Conservation (phyloP, 1,284 basidiomycete genomes). For the Malassezia cuniculi region DNA sequence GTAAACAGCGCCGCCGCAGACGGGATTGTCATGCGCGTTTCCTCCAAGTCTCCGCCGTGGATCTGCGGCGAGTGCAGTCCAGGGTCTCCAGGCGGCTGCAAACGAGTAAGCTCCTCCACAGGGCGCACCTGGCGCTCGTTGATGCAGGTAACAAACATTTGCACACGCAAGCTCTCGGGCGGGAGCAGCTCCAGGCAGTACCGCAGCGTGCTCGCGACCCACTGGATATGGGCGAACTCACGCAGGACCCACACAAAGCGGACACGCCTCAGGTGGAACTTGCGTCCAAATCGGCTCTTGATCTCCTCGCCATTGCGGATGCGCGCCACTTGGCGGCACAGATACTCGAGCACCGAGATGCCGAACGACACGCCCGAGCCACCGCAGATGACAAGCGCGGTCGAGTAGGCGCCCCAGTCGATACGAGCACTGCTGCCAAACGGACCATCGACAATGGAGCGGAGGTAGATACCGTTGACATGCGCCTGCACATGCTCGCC, state of each 20-base stretch:
- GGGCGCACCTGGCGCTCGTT: slow-evolving; percentile 14
- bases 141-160: slow-evolving; percentile 57
- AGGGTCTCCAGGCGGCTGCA: neutral
- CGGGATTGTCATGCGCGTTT: too few relatives aligned
- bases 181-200: slow-evolving; percentile 58
- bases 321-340: slow-evolving; percentile 51
- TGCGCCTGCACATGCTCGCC: slow-evolving; percentile 1
- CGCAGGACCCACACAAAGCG: slow-evolving; percentile 72
- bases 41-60: too few relatives aligned
- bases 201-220: slow-evolving; percentile 62
- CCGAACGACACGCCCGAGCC: slow-evolving; percentile 71
- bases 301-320: slow-evolving; percentile 47
- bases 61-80: neutral
- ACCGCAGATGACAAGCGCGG: slow-evolving; percentile 60
- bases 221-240: slow-evolving; percentile 68
- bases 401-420: slow-evolving; percentile 55
- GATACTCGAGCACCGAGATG: slow-evolving; percentile 58
- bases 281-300: slow-evolving; percentile 38
- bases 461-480: slow-evolving; percentile 52
- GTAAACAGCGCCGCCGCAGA: slow-evolving; percentile 23
- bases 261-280: slow-evolving; percentile 53
- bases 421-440: slow-evolving; percentile 62
- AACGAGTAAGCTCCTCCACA: too few relatives aligned
- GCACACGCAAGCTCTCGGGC: slow-evolving; percentile 55
- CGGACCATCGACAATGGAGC: slow-evolving; percentile 62